Evolutionary conservation across 108 stramenopile species (phyloP), one percentile per base, ranked within the genome.

Genomic region (Cyclotella kingstonii): DNA sequence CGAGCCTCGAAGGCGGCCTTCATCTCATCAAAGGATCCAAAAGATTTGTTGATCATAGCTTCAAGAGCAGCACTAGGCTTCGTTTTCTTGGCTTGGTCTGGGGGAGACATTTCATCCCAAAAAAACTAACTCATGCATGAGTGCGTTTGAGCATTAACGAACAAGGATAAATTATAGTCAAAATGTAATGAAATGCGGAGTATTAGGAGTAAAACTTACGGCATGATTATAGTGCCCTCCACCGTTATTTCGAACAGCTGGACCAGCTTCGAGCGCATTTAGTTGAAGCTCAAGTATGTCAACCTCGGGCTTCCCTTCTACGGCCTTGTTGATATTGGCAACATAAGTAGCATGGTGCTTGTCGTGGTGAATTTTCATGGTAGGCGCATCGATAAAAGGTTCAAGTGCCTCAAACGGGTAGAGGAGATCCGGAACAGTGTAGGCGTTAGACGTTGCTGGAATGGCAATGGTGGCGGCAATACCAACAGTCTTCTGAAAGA

Each of bases 171-270:
- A 18, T 6, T 38, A 35, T 21, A 36, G 38, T 5, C 22, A 21
- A 5, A 54, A 11, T 21, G 21, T n/a, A 34, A 30, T 30, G 3
- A 30, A 8, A 2, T 30, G 17, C 28, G 12, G 31, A 14, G 10
- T 11, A 30, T 19, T 28, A 36, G 15, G 0, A 7, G 7, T 35
- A 15, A 8, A 26, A 56, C 55, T 56, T 15, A 56, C 55, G 67
- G 96, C 95, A 70, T 99, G 98, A 78, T 99, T 99, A 80, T 98
- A 88, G 80, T 98, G 97, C 36, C 98, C 98, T 35, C 98, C 98
- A 48, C 96, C 98, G 76, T 82, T 96, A 93, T 95, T 95, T 72
- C 90, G 86, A 49, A 84, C 78, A n/a, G 77, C 88, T n/a, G 89
- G 84, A 14, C 81, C 87, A 30, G 90, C 93, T 55, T 88, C 89